phyloP scores from a whole-genome alignment of 139 green algal genomes.

The Chlamydomonas schloesseri region DNA sequence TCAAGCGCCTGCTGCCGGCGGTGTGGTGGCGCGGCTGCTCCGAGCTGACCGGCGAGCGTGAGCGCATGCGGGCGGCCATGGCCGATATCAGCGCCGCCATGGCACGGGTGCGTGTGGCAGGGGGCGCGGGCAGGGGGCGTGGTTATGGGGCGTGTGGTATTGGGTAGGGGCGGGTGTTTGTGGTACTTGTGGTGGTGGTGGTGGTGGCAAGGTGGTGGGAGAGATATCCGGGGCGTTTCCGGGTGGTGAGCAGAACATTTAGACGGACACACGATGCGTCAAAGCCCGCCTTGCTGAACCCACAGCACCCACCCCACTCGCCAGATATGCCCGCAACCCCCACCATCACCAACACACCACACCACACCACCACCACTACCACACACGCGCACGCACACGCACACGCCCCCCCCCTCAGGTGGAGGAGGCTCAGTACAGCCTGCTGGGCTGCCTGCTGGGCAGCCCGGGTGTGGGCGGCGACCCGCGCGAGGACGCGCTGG shows the following conservation, averaged over 20 bases:
- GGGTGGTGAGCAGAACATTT: too few relatives aligned
- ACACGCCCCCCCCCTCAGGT: neutral
- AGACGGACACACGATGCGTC: too few relatives aligned
- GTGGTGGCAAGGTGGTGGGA: too few relatives aligned
- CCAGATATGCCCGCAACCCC: too few relatives aligned
- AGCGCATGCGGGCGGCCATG: conserved; percentile 26
- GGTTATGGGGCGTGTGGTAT: neutral
- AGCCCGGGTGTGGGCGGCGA: conserved; percentile 17
- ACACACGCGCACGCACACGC: too few relatives aligned
- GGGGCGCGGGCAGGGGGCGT: neutral
- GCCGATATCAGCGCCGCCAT: conserved; percentile 30
- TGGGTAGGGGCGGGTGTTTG: neutral
- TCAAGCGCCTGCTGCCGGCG: conserved; percentile 67
- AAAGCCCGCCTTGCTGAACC: too few relatives aligned
- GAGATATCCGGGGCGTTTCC: too few relatives aligned
- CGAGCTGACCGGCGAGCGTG: conserved; percentile 14
- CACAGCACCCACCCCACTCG: too few relatives aligned
- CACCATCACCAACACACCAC: too few relatives aligned
- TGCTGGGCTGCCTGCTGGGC: conserved; percentile 27
- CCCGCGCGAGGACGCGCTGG: conserved; percentile 43
- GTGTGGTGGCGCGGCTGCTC: conserved; percentile 47
- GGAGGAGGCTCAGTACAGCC: conserved; percentile 25
- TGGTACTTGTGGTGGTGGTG: neutral
- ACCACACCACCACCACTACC: too few relatives aligned
- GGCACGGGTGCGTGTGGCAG: neutral